Conservation (phyloP, 2,329 filamentous ascomycete genomes). For the Basipetospora chlamydospora region DNA sequence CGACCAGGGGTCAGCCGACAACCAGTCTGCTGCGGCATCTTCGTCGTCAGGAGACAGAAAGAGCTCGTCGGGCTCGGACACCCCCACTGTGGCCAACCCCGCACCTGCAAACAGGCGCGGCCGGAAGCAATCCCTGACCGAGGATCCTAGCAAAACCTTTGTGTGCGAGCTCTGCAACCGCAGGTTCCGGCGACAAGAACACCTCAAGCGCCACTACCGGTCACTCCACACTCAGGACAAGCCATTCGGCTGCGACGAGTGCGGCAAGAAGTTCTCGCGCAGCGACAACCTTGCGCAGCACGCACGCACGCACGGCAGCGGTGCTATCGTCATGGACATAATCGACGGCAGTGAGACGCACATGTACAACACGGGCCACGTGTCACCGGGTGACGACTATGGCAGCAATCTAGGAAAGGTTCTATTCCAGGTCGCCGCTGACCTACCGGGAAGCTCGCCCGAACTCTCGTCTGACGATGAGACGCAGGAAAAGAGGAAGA, state of each 20-base stretch:
- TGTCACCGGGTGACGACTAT: slow-evolving; percentile 41
- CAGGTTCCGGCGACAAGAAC: slow-evolving; percentile 94
- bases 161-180: slow-evolving; percentile 93
- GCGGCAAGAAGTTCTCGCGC: slow-evolving; percentile 97
- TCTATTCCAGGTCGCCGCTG: slow-evolving; percentile 67
- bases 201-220: slow-evolving; percentile 95
- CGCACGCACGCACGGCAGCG: slow-evolving; percentile 79
- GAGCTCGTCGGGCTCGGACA: slow-evolving; percentile 29
- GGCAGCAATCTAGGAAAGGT: slow-evolving; percentile 58
- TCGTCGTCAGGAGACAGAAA: slow-evolving; percentile 24
- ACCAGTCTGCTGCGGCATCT: slow-evolving; percentile 21
- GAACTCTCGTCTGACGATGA: slow-evolving; percentile 41
- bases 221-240: slow-evolving; percentile 98
- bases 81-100: slow-evolving; percentile 25
- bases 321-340: slow-evolving; percentile 82
- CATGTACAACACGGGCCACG: slow-evolving; percentile 26
- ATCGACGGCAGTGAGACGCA: slow-evolving; percentile 53
- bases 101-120: slow-evolving; percentile 74
- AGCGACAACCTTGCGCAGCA: slow-evolving; percentile 97
- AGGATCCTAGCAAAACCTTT: slow-evolving; percentile 96
- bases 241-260: slow-evolving; percentile 94
- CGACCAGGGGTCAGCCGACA: slow-evolving; percentile 19
- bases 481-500: slow-evolving; percentile 39
- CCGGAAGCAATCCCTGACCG: slow-evolving; percentile 94
- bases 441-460: slow-evolving; percentile 51